phyloP scores from a whole-genome alignment of 176 grass and related monocot genomes.

The Areca catechu region DNA sequence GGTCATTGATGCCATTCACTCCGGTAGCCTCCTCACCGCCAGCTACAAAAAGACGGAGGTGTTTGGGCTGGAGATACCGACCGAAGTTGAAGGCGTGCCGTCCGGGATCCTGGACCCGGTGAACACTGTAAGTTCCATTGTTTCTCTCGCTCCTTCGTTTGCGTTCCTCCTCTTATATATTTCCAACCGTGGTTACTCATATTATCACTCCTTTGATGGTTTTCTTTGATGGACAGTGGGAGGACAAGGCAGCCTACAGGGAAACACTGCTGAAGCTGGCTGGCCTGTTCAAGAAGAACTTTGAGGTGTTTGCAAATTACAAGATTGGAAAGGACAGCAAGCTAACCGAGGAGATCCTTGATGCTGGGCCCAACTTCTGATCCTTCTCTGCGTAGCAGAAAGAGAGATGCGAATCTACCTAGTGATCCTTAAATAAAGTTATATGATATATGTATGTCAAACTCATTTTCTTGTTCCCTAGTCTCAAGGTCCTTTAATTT shows the following conservation, averaged over 20 bases:
- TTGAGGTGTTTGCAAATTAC: constrained; percentile 87
- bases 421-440: too few relatives aligned
- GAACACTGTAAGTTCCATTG: constrained; percentile 58
- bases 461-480: too few relatives aligned
- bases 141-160: too few relatives aligned
- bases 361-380: constrained; percentile 87
- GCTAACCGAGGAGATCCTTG: constrained; percentile 89
- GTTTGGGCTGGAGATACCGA: constrained; percentile 93
- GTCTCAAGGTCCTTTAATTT: too few relatives aligned
- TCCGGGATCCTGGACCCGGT: constrained; percentile 90
- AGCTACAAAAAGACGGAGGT: constrained; percentile 80
- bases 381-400: neutral
- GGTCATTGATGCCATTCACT: constrained; percentile 98
- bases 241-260: constrained; percentile 61
- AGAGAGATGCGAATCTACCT: too few relatives aligned
- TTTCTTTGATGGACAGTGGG: constrained; percentile 45
- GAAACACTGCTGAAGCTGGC: constrained; percentile 84
- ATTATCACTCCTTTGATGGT: neutral
- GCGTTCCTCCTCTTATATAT: too few relatives aligned
- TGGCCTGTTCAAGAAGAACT: constrained; percentile 91
- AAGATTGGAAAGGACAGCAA: constrained; percentile 61
- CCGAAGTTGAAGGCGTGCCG: constrained; percentile 57
- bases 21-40: constrained; percentile 67
- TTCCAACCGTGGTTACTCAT: neutral
- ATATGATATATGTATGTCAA: too few relatives aligned